Evolutionary conservation across 495 filamentous ascomycete genomes (phyloP).

Genomic region (Hypoxylon lienhwacheense): DNA sequence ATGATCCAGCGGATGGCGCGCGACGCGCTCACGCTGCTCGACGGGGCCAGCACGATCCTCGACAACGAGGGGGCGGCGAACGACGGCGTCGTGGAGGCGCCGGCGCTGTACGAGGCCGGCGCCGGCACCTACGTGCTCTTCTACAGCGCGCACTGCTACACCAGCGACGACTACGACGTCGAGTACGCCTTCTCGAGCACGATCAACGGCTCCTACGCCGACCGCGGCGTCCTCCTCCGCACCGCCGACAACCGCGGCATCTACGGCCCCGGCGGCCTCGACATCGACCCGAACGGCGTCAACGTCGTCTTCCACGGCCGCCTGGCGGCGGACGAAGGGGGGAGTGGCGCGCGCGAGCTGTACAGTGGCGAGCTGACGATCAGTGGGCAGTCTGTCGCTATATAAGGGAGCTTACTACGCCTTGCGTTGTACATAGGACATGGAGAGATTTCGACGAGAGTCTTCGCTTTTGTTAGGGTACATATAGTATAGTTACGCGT

Average conservation of each 20-base stretch:
- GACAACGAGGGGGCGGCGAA: conserved; percentile 55
- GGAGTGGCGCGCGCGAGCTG: conserved; percentile 20
- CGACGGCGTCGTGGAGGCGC: conserved; percentile 64
- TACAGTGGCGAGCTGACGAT: conserved; percentile 35
- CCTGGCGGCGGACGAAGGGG: conserved; percentile 21
- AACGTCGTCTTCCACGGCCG: conserved; percentile 39
- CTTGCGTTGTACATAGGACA: no score
- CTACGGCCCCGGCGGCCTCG: conserved; percentile 35
- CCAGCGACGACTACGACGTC: conserved; percentile 54
- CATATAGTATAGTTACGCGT: no score
- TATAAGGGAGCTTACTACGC: not conserved
- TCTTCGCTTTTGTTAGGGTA: no score
- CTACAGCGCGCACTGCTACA: conserved; percentile 63
- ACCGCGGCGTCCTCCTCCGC: conserved; percentile 39
- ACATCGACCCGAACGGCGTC: conserved; percentile 37
- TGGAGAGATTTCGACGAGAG: no score
- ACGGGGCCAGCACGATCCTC: conserved; percentile 53
- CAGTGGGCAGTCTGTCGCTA: conserved; percentile 22
- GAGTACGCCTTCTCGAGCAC: conserved; percentile 54
- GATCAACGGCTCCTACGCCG: conserved; percentile 53
- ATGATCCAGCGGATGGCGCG: conserved; percentile 56
- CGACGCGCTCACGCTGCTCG: conserved; percentile 55
- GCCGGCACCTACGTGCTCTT: conserved; percentile 61
- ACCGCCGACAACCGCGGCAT: conserved; percentile 34
- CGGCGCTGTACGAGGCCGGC: conserved; percentile 50